Evolutionary conservation across 1,284 basidiomycete species (phyloP).

Genomic region (Malassezia brasiliensis): DNA sequence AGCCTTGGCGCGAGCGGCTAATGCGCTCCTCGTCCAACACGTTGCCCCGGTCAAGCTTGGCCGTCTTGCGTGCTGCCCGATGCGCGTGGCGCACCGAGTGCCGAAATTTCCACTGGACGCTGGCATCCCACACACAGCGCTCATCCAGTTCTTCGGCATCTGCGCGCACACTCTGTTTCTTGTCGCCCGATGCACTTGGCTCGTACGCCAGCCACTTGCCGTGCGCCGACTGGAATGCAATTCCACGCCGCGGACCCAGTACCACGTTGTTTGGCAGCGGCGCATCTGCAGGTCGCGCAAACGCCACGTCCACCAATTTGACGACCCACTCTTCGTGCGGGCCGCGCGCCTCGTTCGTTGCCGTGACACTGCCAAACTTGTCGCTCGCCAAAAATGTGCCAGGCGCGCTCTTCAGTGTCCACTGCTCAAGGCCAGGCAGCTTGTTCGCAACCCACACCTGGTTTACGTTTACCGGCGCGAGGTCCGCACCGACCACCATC

Average conservation of each 20-base stretch:
- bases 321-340: conserved; percentile 39
- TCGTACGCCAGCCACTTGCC: conserved; percentile 27
- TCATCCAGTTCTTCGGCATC: conserved; percentile 15
- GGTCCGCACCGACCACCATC: conserved; percentile 10
- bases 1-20: conserved; percentile 15
- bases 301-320: not conserved
- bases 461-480: conserved; percentile 28
- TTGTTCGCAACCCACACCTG: conserved; percentile 37
- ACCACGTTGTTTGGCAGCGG: not conserved
- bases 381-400: conserved; percentile 33
- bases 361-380: conserved; percentile 22
- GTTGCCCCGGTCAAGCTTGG: not conserved
- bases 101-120: conserved; percentile 38
- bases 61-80: conserved; percentile 1
- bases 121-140: conserved; percentile 21
- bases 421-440: conserved; percentile 16
- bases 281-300: not conserved
- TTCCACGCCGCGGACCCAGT: conserved; percentile 6
- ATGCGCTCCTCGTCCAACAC: conserved; percentile 10
- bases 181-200: conserved; percentile 19
- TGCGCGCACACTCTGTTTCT: conserved; percentile 20
- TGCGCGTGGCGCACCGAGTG: conserved; percentile 14
- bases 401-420: conserved; percentile 34
- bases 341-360: conserved; percentile 31
- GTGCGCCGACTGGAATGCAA: conserved; percentile 23